phyloP scores from a whole-genome alignment of 129 eudicot species.

The Daucus carota region DH1_v3.0 NC_030387.2:1454001-1454500 shows the following conservation, averaged over 20 bases:
- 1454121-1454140: slow-evolving; percentile 24
- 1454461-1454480: too few species aligned
- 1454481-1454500: too few species aligned
- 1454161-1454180: slow-evolving; percentile 38
- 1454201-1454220: slow-evolving; percentile 33
- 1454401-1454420: slow-evolving; percentile 37
- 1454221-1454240: slow-evolving; percentile 21
- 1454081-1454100: slow-evolving; percentile 42
- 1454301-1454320: background rate
- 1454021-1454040: too few species aligned
- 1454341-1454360: slow-evolving; percentile 38
- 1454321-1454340: slow-evolving; percentile 10
- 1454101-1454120: slow-evolving; percentile 18
- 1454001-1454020: slow-evolving; percentile 25
- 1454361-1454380: slow-evolving; percentile 28
- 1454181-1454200: slow-evolving; percentile 37
- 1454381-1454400: slow-evolving; percentile 23
- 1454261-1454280: slow-evolving; percentile 22
- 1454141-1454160: slow-evolving; percentile 35
- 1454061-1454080: slow-evolving; percentile 33
- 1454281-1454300: slow-evolving; percentile 25
- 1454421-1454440: background rate
- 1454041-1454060: slow-evolving; percentile 38
- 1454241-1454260: slow-evolving; percentile 32
- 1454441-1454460: background rate